Conservation (phyloP, 176 grass and related monocot genomes). For the Aegilops umbellulata region DNA sequence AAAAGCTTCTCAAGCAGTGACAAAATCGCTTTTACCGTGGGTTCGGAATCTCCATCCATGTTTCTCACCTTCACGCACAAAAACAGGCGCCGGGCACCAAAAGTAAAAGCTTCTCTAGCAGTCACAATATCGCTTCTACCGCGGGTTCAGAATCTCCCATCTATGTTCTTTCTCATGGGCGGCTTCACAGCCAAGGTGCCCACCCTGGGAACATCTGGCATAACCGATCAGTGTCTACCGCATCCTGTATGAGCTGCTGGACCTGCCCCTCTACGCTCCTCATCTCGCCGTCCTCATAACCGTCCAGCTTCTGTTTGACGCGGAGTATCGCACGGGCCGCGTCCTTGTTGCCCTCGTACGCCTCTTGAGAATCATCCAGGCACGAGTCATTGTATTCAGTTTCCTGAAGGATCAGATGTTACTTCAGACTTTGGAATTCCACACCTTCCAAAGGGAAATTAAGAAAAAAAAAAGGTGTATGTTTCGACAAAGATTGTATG, state of each 20-base stretch:
- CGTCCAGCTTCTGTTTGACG: constrained; percentile 90
- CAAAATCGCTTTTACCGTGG: constrained; percentile 8
- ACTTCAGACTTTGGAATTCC: not conserved
- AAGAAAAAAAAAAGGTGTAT: not conserved
- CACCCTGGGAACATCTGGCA: constrained; percentile 98
- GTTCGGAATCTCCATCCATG: constrained; percentile 9
- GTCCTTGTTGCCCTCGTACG: constrained; percentile 89
- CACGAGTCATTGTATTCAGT: constrained; percentile 62
- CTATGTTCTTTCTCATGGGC: not conserved
- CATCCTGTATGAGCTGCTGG: constrained; percentile 89
- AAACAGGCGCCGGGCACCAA: not conserved
- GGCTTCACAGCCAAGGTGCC: constrained; percentile 70
- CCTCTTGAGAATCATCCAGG: constrained; percentile 77
- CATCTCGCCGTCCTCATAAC: constrained; percentile 90
- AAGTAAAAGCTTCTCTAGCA: not conserved
- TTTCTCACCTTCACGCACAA: not conserved
- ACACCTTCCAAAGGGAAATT: not conserved
- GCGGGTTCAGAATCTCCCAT: constrained; percentile 8
- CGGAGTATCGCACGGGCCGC: constrained; percentile 86
- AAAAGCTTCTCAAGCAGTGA: constrained; percentile 13
- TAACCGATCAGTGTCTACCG: constrained; percentile 69
- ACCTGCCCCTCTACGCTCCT: constrained; percentile 92
- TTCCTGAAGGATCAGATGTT: constrained; percentile 50
- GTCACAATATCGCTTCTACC: constrained; percentile 9
- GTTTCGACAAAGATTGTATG: not conserved